These are phyloP conservation scores for Trichoderma pleuroti DNA, from an alignment of 2,329 filamentous ascomycete genomes.

Conservation along the genomic window DNA sequence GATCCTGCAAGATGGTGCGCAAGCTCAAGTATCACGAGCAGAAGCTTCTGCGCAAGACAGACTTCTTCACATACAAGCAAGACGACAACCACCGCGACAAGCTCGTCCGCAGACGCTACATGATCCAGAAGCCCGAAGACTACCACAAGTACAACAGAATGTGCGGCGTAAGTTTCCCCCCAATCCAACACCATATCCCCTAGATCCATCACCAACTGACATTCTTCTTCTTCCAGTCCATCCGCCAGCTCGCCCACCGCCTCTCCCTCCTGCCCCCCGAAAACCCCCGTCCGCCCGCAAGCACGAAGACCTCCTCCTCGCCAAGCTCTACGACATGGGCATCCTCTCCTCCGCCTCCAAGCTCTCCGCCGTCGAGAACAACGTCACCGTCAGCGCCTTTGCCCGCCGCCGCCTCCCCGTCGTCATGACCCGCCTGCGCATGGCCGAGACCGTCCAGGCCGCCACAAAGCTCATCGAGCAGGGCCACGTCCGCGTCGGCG, in stretches of 20 bases:
- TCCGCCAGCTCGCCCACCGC: constrained; percentile 85
- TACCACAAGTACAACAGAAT: constrained; percentile 67
- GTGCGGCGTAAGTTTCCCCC: constrained; percentile 52
- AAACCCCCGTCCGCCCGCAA: constrained; percentile 71
- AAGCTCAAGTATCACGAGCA: constrained; percentile 97
- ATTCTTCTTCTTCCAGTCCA: constrained; percentile 48
- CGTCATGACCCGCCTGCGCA: constrained; percentile 83
- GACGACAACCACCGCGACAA: constrained; percentile 85
- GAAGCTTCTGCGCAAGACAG: constrained; percentile 87
- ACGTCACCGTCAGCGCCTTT: constrained; percentile 85
- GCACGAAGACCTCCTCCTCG: constrained; percentile 80
- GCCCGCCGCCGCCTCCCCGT: constrained; percentile 80
- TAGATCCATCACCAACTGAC: constrained; percentile 8
- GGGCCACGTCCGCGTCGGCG: constrained; percentile 87
- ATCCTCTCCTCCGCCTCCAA: constrained; percentile 73
- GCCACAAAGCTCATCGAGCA: constrained; percentile 88
- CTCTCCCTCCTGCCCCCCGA: constrained; percentile 78
- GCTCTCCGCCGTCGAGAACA: constrained; percentile 80
- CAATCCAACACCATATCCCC: neutral
- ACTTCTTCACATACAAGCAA: constrained; percentile 91
- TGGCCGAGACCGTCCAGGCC: constrained; percentile 87
- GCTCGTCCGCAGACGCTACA: constrained; percentile 76
- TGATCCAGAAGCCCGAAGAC: constrained; percentile 84
- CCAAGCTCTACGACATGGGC: constrained; percentile 92
- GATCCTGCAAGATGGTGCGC: constrained; percentile 68